Base-by-base conservation (phyloP, 148 eudicot species). In the Vaccinium vitisidaea region DNA sequence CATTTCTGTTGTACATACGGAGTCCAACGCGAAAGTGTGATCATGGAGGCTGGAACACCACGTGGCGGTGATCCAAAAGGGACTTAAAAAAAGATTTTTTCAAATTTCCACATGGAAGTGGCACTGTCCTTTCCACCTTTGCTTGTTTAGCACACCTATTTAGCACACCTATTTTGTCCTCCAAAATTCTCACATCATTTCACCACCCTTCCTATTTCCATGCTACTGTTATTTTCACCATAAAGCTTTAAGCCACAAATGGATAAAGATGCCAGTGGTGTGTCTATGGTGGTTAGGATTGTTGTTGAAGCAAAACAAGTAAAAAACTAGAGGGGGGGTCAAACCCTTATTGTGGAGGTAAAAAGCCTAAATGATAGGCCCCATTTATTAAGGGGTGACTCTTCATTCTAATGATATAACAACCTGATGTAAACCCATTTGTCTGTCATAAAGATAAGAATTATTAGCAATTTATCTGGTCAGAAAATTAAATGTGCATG, bases 71-170 rank as follows among this genome's bases (percentile, higher is more conserved):
- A 5, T 1, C 15, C 12, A 0, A 65, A 0, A 23, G 14, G 14
- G 30, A 65, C 14, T 23, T 65, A 10, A 23, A n/a, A 23, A 8
- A 43, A 43, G 46, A 43, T 5, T 43, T 23, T n/a, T 63, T 63
- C 0, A 25, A 8, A n/a, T 63, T 59, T 59, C 27, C 73, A 80
- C 73, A 21, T 36, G 30, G 52, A 39, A 79, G 69, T 56, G 67
- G 3, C 27, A 30, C 3, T 15, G 25, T 18, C 6, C 14, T 19
- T 52, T 39, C 70, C 63, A 80, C 59, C 84, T 85, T 85, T 85
- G 87, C 84, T 85, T 85, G 87, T 81, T n/a, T 80, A 79, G 76
- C 87, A 81, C 87, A 27, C 61, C 50, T 75, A 75, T 77, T 52
- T 52, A 79, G 76, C 87, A 81, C 87, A 27, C 61, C 50, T 75